Evolutionary conservation across 129 eudicot genomes (phyloP).

Genomic region (Chrysanthemum seticuspe): DNA sequence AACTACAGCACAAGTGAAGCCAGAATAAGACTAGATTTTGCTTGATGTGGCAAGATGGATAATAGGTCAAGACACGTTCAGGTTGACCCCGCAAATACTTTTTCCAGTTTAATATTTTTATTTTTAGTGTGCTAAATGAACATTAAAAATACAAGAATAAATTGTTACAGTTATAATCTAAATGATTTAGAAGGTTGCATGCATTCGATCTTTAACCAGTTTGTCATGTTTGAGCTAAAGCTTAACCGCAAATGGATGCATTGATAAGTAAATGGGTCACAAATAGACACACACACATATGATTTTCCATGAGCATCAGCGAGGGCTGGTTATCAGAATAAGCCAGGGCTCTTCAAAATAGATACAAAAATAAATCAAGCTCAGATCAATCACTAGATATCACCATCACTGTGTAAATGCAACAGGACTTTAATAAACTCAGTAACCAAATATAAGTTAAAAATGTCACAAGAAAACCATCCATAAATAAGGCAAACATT

Average conservation of each 20-base stretch:
- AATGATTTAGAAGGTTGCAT: background rate
- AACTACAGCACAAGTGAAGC: background rate
- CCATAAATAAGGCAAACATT: background rate
- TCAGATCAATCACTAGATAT: background rate
- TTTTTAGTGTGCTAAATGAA: too few relatives aligned
- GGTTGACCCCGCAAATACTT: too few relatives aligned
- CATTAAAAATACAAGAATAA: too few relatives aligned
- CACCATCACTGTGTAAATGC: background rate
- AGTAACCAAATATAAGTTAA: constrained; percentile 5
- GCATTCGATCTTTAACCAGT: background rate
- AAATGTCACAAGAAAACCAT: constrained; percentile 9
- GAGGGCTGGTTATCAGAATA: background rate
- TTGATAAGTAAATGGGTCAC: background rate
- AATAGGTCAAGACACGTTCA: too few relatives aligned
- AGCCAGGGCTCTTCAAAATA: background rate
- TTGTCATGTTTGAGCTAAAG: background rate
- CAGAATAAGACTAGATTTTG: too few relatives aligned
- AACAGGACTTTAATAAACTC: constrained; percentile 3
- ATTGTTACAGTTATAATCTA: too few relatives aligned
- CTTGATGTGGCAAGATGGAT: background rate
- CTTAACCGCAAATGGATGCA: background rate
- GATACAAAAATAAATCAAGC: background rate
- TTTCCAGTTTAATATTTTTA: too few relatives aligned
- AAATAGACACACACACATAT: background rate
- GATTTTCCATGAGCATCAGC: background rate